Conservation (phyloP, 2,329 filamentous ascomycete genomes). For the Sclerotinia glacialis region DNA sequence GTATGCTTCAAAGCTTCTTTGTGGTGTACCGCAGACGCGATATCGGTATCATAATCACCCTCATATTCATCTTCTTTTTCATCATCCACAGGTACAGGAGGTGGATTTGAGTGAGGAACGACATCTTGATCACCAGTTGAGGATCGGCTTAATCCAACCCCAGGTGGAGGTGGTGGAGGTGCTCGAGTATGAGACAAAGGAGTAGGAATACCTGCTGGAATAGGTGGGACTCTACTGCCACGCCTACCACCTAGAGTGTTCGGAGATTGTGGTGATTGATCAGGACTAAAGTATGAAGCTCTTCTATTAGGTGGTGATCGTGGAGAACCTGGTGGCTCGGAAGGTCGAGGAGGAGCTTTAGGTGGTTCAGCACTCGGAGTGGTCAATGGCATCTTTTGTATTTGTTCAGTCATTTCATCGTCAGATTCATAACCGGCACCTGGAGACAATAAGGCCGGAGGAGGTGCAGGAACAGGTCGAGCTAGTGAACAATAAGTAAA, state of each 20-base stretch:
- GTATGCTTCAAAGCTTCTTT: conserved; percentile 89
- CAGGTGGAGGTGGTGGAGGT: conserved; percentile 64
- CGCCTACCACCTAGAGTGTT: conserved; percentile 51
- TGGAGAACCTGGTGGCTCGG: conserved; percentile 43
- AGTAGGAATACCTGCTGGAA: conserved; percentile 53
- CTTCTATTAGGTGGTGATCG: conserved; percentile 44
- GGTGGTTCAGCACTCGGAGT: conserved; percentile 42
- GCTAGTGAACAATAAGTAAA: conserved; percentile 47
- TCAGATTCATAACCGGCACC: conserved; percentile 83
- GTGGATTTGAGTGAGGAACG: conserved; percentile 44
- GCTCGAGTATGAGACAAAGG: conserved; percentile 56
- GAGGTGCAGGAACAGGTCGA: conserved; percentile 58
- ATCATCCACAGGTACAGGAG: conserved; percentile 59
- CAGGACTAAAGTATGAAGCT: conserved; percentile 41
- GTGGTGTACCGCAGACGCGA: conserved; percentile 87
- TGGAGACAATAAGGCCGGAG: conserved; percentile 57
- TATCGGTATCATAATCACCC: conserved; percentile 96
- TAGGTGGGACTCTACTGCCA: conserved; percentile 56
- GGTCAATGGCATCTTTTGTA: conserved; percentile 45
- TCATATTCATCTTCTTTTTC: conserved; percentile 92
- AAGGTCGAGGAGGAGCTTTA: conserved; percentile 46
- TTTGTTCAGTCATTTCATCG: conserved; percentile 78
- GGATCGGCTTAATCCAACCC: conserved; percentile 53
- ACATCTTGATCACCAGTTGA: conserved; percentile 56
- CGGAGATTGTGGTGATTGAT: conserved; percentile 39